Evolutionary conservation across 2,329 filamentous ascomycete genomes (phyloP).

Genomic region (Fusarium newnesense): DNA sequence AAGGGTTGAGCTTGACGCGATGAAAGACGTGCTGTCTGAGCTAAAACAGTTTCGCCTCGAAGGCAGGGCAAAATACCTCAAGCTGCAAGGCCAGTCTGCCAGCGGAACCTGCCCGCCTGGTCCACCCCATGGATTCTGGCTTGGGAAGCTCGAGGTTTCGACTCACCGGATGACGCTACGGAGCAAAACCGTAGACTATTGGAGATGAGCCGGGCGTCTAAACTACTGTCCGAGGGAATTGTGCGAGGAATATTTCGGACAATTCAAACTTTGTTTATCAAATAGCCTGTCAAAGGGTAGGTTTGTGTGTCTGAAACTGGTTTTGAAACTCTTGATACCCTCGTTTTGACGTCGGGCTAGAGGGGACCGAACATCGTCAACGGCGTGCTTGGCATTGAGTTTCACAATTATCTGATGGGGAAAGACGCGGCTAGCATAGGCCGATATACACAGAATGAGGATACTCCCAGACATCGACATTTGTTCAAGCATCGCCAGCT

Average conservation of each 20-base stretch:
- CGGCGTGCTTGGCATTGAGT: not conserved
- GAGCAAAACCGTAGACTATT: constrained; percentile 11
- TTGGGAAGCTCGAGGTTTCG: constrained; percentile 43
- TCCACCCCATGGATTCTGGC: constrained; percentile 51
- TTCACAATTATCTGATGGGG: not conserved
- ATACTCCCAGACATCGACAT: not conserved
- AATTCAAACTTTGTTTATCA: not conserved
- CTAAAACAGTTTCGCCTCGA: constrained; percentile 53
- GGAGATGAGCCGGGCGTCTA: constrained; percentile 15
- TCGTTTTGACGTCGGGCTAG: not conserved
- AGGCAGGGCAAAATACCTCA: constrained; percentile 46
- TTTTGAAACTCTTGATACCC: not conserved
- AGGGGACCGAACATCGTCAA: not conserved
- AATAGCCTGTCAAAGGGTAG: too few relatives aligned
- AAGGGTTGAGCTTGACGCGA: constrained; percentile 47
- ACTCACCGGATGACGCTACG: constrained; percentile 9
- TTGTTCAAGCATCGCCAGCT: not conserved
- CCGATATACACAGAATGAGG: not conserved
- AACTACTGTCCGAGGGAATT: not conserved
- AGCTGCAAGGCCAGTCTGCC: constrained; percentile 15
- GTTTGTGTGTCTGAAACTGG: not conserved
- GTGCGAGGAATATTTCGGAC: not conserved
- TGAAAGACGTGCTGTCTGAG: constrained; percentile 56
- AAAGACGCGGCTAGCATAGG: not conserved
- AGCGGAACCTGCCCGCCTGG: constrained; percentile 24